These are phyloP conservation scores for Phytophthora crassamura DNA, from an alignment of 352 stramenopile species.

Conservation along the genomic window DNA sequence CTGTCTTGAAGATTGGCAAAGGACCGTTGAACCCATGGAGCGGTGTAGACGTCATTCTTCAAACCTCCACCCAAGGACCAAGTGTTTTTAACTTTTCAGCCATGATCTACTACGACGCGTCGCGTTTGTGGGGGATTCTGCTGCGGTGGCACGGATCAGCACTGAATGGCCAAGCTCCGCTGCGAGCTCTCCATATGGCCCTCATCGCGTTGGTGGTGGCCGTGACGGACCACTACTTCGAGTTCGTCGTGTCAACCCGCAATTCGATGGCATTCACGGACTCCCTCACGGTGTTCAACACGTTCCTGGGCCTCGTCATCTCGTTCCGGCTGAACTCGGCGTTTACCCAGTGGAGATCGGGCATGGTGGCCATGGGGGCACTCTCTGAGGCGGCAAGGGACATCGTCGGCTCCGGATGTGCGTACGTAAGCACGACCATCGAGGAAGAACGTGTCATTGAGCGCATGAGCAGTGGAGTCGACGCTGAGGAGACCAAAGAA, in stretches of 20 bases:
- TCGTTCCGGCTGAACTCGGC: constrained; percentile 84
- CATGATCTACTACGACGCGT: constrained; percentile 84
- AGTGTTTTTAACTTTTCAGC: background rate
- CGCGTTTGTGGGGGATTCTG: constrained; percentile 56
- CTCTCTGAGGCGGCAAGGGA: constrained; percentile 61
- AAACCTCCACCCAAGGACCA: no score
- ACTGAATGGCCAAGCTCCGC: constrained; percentile 63
- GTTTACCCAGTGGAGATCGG: constrained; percentile 74
- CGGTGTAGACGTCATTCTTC: no score
- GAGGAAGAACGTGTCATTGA: constrained; percentile 16
- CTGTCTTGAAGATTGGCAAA: no score
- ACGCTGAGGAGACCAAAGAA: constrained; percentile 9
- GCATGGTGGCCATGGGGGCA: constrained; percentile 64
- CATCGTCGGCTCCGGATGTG: constrained; percentile 67
- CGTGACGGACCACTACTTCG: constrained; percentile 52
- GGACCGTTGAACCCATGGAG: no score
- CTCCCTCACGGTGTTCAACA: constrained; percentile 83
- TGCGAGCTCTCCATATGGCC: constrained; percentile 69
- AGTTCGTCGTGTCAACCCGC: constrained; percentile 65
- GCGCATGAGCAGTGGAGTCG: constrained; percentile 6
- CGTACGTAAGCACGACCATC: constrained; percentile 62
- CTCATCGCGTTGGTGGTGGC: constrained; percentile 56
- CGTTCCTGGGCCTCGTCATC: constrained; percentile 74
- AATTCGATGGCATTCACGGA: constrained; percentile 76
- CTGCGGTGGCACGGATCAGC: constrained; percentile 73